Base-by-base conservation (phyloP, 2,329 filamentous ascomycete species). In the Alternaria sp. region DNA sequence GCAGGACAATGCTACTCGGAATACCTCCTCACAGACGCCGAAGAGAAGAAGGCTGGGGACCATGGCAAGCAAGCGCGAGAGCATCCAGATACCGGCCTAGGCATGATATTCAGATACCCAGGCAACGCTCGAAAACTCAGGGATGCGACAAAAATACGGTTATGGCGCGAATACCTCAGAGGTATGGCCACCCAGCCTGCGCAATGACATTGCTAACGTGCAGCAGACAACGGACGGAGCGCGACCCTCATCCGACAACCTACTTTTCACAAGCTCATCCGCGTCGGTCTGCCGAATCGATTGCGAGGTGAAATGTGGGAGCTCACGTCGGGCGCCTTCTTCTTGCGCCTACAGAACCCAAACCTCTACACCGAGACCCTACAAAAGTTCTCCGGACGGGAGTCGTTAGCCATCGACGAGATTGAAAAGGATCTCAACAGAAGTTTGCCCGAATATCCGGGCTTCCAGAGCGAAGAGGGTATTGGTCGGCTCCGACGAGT, bases 381-480 rank as follows among this genome's bases (percentile, higher is more conserved):
- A 42, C 83, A 86, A 51, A 94, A 95, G 73, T 93, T 90, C 69
- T 86, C 90, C 6, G 95, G 95, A 7, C 86, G 90, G 72, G 91
- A 96, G 66, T 98, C 94, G 10, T 84, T 99, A 60, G 95, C 95
- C 42, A 98, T 98, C 68, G 95, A 99, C 75, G 95, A 99, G 82
- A 99, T 99, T 65, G 95, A 99, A 75, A 99, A 99, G 78, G 95
- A 99, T 74, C 81, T 99, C 49, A 99, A 99, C 78, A 88, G 95
- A 66, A 97, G 93, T 82, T 81, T 99, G 66, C 95, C 95, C 1
- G 95, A 99, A 78, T 99, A 99, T 76, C 92, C 95, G 17, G 95
- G 95, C 0, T 99, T 97, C 73, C 95, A 99, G 79, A 96, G 90
- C 72, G 91, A 97, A 76, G 93, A 97, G 72, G 95, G 95, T 14